Base-by-base conservation (phyloP, 345 rosid species). In the Citrus australasica region DNA sequence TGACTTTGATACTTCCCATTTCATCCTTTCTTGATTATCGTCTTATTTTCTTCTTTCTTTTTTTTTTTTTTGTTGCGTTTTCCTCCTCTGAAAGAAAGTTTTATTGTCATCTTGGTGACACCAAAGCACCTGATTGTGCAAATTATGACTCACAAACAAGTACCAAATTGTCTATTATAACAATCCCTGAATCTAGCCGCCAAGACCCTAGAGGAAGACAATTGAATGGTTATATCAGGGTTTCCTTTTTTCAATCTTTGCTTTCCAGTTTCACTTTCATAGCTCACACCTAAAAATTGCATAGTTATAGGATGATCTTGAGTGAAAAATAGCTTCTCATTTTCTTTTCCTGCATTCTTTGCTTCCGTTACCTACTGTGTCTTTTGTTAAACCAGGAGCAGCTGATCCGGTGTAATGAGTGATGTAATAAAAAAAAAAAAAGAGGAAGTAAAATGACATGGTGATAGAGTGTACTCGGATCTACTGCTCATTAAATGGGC, bases 211-310 rank as follows among this genome's bases (percentile, higher is more conserved):
- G 53, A 30, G 53, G 69, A 25, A 51, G 62, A 13, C 37, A 24
- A 68, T 7, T 46, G 80, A 33, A 40, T 75, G 73, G 27, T 71
- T 60, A 70, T 62, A 78, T 75, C 76, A 37, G 68, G 33, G 60
- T 42, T 72, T 33, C 64, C 74, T 37, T 3, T 28, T 61, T 55
- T 64, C 24, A 60, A 71, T n/a, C 33, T 71, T 71, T 77, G 75
- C 77, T 80, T 77, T 73, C 73, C 24, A 32, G 58, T 21, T 77
- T 75, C 19, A 28, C 58, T 27, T 65, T 56, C 69, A 30, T 46
- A 24, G 77, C 71, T 25, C 66, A 46, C 63, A 65, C 69, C 70
- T 66, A 65, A 76, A 63, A 37, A 19, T 30, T 75, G 7, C 13
- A 38, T 22, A 28, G 56, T n/a, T 30, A 42, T 16, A 53, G 40